Conservation (phyloP, 257 asterid species). For the Solanum paucissectum region DNA sequence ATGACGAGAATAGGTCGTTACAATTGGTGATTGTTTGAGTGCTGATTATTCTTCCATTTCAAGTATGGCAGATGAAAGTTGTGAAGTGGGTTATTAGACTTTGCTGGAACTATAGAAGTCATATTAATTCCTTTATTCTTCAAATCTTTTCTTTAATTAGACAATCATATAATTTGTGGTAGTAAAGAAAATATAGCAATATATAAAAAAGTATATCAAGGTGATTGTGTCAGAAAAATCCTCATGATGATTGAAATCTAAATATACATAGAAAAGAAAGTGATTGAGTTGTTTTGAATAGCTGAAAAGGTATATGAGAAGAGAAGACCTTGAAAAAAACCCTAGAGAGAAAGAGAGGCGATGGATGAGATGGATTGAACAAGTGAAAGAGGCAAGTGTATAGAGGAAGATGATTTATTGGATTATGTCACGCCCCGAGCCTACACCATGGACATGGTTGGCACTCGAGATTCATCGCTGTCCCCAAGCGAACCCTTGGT, state of each 20-base stretch:
- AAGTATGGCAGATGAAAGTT: constrained; percentile 46
- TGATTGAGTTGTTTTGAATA: no score
- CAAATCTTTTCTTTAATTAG: no score
- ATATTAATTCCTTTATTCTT: no score
- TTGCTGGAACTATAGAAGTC: constrained; percentile 42
- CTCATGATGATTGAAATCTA: neutral
- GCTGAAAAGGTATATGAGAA: neutral
- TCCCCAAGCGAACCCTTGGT: no score
- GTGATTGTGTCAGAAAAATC: neutral
- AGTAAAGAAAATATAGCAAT: neutral
- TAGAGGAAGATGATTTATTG: neutral
- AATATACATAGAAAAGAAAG: neutral
- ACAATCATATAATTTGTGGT: no score
- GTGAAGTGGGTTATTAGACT: constrained; percentile 54
- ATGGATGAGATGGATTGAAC: neutral
- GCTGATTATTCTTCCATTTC: constrained; percentile 49
- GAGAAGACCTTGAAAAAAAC: neutral
- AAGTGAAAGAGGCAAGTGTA: neutral
- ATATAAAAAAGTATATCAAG: neutral
- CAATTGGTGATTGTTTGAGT: constrained; percentile 19
- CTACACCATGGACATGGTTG: no score
- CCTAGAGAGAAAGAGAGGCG: neutral
- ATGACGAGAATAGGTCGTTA: no score
- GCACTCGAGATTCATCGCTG: no score
- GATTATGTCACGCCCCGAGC: neutral